phyloP scores from a whole-genome alignment of 2,329 filamentous ascomycete genomes.

The Arthrobotrys sphaeroides region DNA sequence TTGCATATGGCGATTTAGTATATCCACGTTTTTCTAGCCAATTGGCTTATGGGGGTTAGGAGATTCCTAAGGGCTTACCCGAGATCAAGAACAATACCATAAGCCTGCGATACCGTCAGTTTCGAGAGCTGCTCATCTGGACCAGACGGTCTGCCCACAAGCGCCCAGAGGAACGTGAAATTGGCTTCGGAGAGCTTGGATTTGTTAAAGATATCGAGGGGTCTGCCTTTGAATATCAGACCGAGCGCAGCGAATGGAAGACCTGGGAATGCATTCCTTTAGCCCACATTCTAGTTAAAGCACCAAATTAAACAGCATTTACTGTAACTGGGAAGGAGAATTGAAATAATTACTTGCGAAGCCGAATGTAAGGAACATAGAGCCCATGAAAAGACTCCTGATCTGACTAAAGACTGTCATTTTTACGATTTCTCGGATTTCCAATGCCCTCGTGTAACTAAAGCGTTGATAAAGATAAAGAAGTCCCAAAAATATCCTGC shows the following conservation, averaged over 20 bases:
- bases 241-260: constrained; percentile 28
- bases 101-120: constrained; percentile 59
- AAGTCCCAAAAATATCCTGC: background rate
- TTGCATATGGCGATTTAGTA: background rate
- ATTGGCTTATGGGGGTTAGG: no score
- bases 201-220: constrained; percentile 21
- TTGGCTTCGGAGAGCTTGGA: constrained; percentile 32
- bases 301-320: background rate
- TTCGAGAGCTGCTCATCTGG: constrained; percentile 14
- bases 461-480: background rate
- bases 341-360: constrained; percentile 1
- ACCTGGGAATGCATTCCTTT: background rate
- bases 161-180: constrained; percentile 35
- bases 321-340: background rate
- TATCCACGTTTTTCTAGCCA: no score
- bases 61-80: no score
- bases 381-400: background rate
- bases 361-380: background rate
- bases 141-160: constrained; percentile 18
- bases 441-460: background rate
- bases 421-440: background rate
- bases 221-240: constrained; percentile 26
- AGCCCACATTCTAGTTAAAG: background rate
- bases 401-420: constrained; percentile 14
- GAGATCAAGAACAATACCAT: constrained; percentile 64